Percentiles rank a stretch among this genome's conserved stretches.
These are phyloP conservation scores for Cicer arietinum DNA, from an alignment of 306 rosid species.

Conservation along the genomic window DNA sequence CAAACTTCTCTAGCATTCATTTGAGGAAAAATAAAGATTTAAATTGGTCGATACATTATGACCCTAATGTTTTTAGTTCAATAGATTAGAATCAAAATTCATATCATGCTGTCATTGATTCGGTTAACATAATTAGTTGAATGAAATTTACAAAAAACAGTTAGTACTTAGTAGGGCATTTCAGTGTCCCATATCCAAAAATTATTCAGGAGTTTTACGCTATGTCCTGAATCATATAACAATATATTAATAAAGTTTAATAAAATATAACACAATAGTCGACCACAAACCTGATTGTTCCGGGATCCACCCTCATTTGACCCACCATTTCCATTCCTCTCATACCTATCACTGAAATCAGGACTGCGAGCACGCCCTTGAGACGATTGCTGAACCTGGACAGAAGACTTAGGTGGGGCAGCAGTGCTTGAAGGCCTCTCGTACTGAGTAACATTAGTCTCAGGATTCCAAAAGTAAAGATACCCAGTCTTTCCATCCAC, in stretches of 20 bases:
- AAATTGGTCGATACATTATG: not conserved
- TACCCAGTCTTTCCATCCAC: conserved; percentile 99
- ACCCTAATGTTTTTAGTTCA: not conserved
- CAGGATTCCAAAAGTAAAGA: conserved; percentile 99
- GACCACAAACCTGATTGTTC: conserved; percentile 59
- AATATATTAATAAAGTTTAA: too few relatives aligned
- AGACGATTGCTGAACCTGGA: conserved; percentile 72
- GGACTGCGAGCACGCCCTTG: conserved; percentile 63
- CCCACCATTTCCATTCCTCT: conserved; percentile 62
- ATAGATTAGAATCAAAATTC: not conserved
- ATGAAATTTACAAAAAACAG: conserved; percentile 10
- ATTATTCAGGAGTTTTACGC: not conserved
- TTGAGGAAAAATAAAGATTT: conserved; percentile 15
- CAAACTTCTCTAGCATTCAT: conserved; percentile 24
- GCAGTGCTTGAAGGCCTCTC: conserved; percentile 74
- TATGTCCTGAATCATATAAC: not conserved
- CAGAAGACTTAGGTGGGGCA: conserved; percentile 65
- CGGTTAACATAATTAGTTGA: not conserved
- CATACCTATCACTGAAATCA: conserved; percentile 66
- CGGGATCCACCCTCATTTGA: conserved; percentile 64
- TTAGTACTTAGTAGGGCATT: not conserved
- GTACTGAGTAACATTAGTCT: conserved; percentile 93
- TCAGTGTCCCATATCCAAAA: not conserved
- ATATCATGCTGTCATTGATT: not conserved
- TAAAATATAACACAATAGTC: conserved; percentile 12